phyloP scores from a whole-genome alignment of 1,139 yeast species.

The Suhomyces maxii region DNA sequence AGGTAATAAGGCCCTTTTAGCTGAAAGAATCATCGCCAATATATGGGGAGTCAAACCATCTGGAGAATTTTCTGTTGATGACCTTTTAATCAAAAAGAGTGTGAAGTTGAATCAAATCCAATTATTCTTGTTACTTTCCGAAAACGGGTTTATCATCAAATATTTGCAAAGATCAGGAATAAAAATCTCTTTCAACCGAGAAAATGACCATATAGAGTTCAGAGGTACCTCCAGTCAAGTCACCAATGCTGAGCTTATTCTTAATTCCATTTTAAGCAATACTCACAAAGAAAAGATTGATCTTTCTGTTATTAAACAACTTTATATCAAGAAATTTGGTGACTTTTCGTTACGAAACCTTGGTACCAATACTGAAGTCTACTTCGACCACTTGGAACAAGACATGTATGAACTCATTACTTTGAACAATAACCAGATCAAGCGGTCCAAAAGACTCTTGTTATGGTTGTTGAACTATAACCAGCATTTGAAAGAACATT shows the following conservation, averaged over 20 bases:
- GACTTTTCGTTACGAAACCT: constrained; percentile 28
- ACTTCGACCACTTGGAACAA: constrained; percentile 26
- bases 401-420: constrained; percentile 33
- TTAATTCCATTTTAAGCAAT: constrained; percentile 35
- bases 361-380: constrained; percentile 36
- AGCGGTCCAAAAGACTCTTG: constrained; percentile 38
- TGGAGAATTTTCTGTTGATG: constrained; percentile 30
- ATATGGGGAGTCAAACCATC: constrained; percentile 42
- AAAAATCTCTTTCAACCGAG: constrained; percentile 40
- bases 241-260: constrained; percentile 33
- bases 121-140: constrained; percentile 49
- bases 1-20: constrained; percentile 15
- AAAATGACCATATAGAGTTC: constrained; percentile 20
- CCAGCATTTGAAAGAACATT: constrained; percentile 24
- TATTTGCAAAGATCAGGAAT: constrained; percentile 59
- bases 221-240: constrained; percentile 37
- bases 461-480: constrained; percentile 42
- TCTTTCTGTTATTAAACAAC: constrained; percentile 23
- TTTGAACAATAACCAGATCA: constrained; percentile 27
- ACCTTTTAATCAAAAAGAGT: constrained; percentile 41
- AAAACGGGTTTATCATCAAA: constrained; percentile 47
- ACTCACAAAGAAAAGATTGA: constrained; percentile 35
- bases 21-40: constrained; percentile 28
- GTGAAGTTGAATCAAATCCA: constrained; percentile 44
- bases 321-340: constrained; percentile 27